Conservation (phyloP, 768 basidiomycete species). For the Russula olivacea region DNA sequence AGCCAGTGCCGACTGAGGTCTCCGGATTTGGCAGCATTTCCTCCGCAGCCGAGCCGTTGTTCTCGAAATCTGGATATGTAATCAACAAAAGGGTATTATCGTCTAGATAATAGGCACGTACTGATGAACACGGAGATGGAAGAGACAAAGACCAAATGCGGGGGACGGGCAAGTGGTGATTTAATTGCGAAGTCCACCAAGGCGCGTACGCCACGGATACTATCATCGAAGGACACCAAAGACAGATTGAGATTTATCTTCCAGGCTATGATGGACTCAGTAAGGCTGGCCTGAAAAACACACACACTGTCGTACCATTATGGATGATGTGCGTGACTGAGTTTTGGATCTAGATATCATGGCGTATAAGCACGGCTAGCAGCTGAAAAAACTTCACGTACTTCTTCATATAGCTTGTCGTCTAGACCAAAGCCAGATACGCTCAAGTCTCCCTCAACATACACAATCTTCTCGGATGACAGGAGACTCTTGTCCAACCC, state of each 20-base stretch:
- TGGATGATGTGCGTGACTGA: conserved; percentile 27
- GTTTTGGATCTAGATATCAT: conserved; percentile 7
- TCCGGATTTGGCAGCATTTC: conserved; percentile 18
- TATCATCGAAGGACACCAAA: conserved; percentile 26
- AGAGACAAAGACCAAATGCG: conserved; percentile 27
- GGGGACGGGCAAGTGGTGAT: conserved; percentile 17
- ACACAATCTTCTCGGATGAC: conserved; percentile 24
- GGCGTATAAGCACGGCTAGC: background rate
- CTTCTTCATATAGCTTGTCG: conserved; percentile 19
- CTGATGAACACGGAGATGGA: conserved; percentile 27
- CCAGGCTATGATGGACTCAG: conserved; percentile 24
- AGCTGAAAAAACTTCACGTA: background rate
- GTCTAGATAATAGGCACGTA: background rate
- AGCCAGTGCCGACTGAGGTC: conserved; percentile 24
- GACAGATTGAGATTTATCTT: conserved; percentile 27
- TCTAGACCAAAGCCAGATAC: conserved; percentile 14
- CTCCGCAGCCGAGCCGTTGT: conserved; percentile 23
- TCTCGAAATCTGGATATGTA: conserved; percentile 24
- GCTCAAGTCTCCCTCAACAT: conserved; percentile 26
- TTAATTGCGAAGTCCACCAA: conserved; percentile 27
- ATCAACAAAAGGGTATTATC: background rate
- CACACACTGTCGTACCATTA: conserved; percentile 17
- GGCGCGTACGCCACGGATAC: conserved; percentile 22
- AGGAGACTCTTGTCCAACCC: conserved; percentile 24
- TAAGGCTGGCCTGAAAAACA: background rate